phyloP scores from a whole-genome alignment of 2,329 filamentous ascomycete genomes.

The Claviceps pazoutovae region DNA sequence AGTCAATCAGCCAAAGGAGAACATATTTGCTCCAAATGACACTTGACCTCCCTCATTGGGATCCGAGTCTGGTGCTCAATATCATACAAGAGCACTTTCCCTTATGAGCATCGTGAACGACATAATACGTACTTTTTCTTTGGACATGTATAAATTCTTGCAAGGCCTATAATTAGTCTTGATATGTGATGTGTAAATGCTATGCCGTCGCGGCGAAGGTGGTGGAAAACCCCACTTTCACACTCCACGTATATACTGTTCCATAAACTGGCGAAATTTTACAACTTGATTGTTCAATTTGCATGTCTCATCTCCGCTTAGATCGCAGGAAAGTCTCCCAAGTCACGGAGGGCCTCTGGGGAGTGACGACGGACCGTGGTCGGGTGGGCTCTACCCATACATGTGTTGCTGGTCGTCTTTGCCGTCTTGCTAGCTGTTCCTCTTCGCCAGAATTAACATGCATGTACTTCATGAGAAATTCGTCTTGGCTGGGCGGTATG shows the following conservation, averaged over 20 bases:
- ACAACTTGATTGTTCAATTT: background rate
- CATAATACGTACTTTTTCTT: background rate
- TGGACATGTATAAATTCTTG: background rate
- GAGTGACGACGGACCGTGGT: conserved; percentile 5
- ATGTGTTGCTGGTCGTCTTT: conserved; percentile 4
- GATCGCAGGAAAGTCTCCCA: conserved; percentile 13
- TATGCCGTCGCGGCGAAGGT: conserved; percentile 1
- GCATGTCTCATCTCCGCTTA: conserved; percentile 11
- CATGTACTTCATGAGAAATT: conserved; percentile 18
- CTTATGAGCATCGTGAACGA: background rate
- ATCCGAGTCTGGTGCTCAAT: background rate
- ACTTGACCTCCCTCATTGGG: background rate
- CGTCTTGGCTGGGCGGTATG: conserved; percentile 27
- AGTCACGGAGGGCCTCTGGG: conserved; percentile 7
- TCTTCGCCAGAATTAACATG: conserved; percentile 3
- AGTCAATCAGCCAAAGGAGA: conserved; percentile 14
- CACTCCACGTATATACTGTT: background rate
- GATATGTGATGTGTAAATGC: background rate
- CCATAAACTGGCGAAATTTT: background rate
- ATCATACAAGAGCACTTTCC: background rate
- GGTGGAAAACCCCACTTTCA: background rate
- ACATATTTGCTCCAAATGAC: background rate
- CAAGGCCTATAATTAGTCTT: background rate
- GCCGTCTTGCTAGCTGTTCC: conserved; percentile 5
- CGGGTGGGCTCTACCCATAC: conserved; percentile 12